A percentile compares a stretch with the other conserved stretches of the same genome.
These are phyloP conservation scores for Toxoplasma gondii DNA, from an alignment of 169 alveolate species.

Conservation along the genomic window DNA sequence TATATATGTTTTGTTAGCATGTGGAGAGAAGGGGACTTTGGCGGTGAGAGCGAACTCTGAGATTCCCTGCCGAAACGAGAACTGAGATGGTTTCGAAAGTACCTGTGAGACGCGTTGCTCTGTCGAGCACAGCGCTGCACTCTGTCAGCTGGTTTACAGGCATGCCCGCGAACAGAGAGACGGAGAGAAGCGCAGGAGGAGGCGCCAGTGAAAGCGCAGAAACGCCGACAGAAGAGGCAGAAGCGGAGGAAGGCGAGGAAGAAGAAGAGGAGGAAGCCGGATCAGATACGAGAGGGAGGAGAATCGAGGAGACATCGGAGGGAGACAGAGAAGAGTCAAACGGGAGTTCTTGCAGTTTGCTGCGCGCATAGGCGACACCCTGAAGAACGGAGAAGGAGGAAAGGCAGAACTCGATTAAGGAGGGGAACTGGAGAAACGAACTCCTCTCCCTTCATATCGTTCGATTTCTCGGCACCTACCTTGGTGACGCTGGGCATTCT, in stretches of 20 bases:
- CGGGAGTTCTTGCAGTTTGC: background rate
- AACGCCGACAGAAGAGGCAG: background rate
- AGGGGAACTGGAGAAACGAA: background rate
- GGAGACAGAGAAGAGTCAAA: background rate
- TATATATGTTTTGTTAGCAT: no score
- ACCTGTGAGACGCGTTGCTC: slow-evolving; percentile 33
- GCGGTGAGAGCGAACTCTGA: no score
- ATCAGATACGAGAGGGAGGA: background rate
- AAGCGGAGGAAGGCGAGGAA: slow-evolving; percentile 2
- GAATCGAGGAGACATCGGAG: background rate
- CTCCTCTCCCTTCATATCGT: background rate
- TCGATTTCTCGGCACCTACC: background rate
- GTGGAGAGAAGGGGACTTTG: no score
- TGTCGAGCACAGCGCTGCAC: slow-evolving; percentile 17
- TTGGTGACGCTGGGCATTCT: background rate
- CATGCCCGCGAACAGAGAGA: slow-evolving; percentile 12
- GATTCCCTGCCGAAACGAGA: no score
- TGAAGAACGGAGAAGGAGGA: background rate
- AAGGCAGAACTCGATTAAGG: background rate
- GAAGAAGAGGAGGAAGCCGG: background rate
- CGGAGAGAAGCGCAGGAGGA: background rate
- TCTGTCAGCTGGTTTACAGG: background rate
- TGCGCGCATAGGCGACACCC: slow-evolving; percentile 7
- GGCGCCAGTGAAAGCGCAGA: background rate
- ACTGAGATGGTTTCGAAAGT: no score